A percentile compares a stretch with the other conserved stretches of the same genome.
These are phyloP conservation scores for Fusarium brevicatenulatum DNA, from an alignment of 2,329 filamentous ascomycete species.

Conservation along the genomic window DNA sequence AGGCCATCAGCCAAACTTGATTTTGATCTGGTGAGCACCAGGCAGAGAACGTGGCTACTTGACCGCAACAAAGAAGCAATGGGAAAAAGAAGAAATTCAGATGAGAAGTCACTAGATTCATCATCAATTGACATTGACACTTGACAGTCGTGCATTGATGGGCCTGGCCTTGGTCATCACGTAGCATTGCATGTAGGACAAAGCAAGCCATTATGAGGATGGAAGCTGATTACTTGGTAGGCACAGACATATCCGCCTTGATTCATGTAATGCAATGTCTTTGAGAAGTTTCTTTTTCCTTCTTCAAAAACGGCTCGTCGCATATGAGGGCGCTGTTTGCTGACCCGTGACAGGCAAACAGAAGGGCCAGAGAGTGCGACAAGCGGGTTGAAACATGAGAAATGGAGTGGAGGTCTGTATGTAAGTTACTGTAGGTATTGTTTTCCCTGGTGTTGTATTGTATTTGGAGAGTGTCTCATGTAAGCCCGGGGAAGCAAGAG, in stretches of 20 bases:
- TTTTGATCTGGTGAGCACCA: conserved; percentile 35
- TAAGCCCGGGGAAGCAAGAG: conserved; percentile 25
- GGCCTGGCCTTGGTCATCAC: conserved; percentile 27
- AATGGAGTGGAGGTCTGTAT: neutral
- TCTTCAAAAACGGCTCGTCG: conserved; percentile 20
- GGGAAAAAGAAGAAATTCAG: neutral
- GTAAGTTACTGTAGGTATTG: neutral
- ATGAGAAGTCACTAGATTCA: neutral
- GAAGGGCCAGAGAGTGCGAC: conserved; percentile 28
- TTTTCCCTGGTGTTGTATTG: conserved; percentile 19
- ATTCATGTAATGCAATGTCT: neutral
- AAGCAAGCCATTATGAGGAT: conserved; percentile 27
- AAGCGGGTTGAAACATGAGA: conserved; percentile 2
- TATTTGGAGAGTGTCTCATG: conserved; percentile 23
- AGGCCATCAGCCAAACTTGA: conserved; percentile 24
- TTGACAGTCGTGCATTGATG: conserved; percentile 27
- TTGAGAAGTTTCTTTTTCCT: conserved; percentile 17
- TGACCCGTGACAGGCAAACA: conserved; percentile 33
- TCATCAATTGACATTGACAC: conserved; percentile 20
- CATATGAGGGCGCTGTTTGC: conserved; percentile 12
- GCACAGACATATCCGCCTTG: neutral
- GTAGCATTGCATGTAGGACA: conserved; percentile 28
- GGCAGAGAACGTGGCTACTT: conserved; percentile 1
- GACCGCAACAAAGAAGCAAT: neutral
- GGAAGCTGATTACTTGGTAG: neutral